Evolutionary conservation across 192 early-diverging fungal genomes (phyloP), one percentile per base, ranked within the genome.

Genomic region (Jimgerdemannia flammicorona): DNA sequence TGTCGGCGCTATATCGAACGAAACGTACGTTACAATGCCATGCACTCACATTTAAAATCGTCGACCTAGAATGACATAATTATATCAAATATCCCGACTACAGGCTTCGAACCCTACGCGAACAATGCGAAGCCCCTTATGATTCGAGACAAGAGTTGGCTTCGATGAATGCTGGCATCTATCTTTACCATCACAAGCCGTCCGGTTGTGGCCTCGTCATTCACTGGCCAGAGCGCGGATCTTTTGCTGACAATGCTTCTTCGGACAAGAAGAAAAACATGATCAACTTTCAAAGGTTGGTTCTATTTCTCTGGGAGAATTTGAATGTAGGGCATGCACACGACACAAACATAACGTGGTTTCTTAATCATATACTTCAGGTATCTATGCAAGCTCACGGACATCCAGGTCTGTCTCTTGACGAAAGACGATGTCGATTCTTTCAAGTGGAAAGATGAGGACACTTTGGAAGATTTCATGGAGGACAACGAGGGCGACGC

Each of bases 241-340:
- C 73, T 65, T 77, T 73, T 74, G 76, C 72, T 39, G 71, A 77
- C 20, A 74, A 74, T 43, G 76, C 39, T 3, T 69, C 76, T 42
- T 44, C 66, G 3, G 39, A 74, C 40, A 40, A 19, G 42, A 73
- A 74, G 44, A 77, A 77, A 68, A 77, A 77, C 63, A 68, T 77
- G 72, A 74, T 59, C 49, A 59, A 59, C 14, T 59, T 59, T 10
- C 49, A 59, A 59, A 59, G 49, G 49, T 59, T 59, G 8, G 49
- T 59, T 59, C 0, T 59, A 59, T 59, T 59, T 59, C 6, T 59
- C 29, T 29, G 1, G 29, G 29, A 29, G 29, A 29, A 2, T 59
- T 59, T 59, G 6, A 59, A 59, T 59, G 6, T 59, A 29, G 29
- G 29, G 29, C 29, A 29, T 29, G 29, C 29, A 29, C 29, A 29